Base-by-base conservation (phyloP, 1,284 basidiomycete genomes). In the Irpex rosettiformis region DNA sequence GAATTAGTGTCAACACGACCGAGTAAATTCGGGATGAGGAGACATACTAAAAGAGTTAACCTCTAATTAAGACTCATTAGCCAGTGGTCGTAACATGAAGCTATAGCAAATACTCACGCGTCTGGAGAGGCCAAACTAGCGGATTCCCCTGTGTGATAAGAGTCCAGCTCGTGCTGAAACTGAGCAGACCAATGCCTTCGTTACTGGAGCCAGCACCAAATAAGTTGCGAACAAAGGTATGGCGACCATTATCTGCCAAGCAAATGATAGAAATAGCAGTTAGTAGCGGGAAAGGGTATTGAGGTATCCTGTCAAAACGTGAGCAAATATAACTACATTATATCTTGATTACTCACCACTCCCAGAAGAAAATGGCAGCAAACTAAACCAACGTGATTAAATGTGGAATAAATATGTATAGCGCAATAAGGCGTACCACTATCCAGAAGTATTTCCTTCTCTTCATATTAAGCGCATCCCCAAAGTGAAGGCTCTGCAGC, bases 401-500 rank as follows among this genome's bases (percentile, higher is more conserved):
- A 21, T 47, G 8, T 18, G 16, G 22, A 47, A 10, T 10, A 21
- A n/a, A 40, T 4, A 28, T 21, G 3, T 51, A 29, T 51, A 16
- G 48, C 10, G 37, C 10, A 16, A 56, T 16, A 42, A 51, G 33
- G 67, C 71, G n/a, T 67, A 76, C 75, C 58, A 79, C 76, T 55
- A 82, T 77, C 80, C 81, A 83, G 70, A 84, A 83, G 69, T 80
- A 83, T 54, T 62, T 63, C 16, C 79, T 68, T 59, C 75, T 76
- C 71, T 82, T 82, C 42, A 74, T 72, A 58, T 79, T 75, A 21
- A 75, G 70, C 3, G 70, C 67, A 42, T 78, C 75, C 54, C 81
- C 80, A 55, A 75, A 79, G 68, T 81, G 85, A 43, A 86, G 68
- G 33, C 77, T 77, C 62, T 86, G 82, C 52, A 86, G 73, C 69